Evolutionary conservation across 2,329 filamentous ascomycete genomes (phyloP), one percentile per base, ranked within the genome.

Genomic region (Pestalotiopsis sp.): DNA sequence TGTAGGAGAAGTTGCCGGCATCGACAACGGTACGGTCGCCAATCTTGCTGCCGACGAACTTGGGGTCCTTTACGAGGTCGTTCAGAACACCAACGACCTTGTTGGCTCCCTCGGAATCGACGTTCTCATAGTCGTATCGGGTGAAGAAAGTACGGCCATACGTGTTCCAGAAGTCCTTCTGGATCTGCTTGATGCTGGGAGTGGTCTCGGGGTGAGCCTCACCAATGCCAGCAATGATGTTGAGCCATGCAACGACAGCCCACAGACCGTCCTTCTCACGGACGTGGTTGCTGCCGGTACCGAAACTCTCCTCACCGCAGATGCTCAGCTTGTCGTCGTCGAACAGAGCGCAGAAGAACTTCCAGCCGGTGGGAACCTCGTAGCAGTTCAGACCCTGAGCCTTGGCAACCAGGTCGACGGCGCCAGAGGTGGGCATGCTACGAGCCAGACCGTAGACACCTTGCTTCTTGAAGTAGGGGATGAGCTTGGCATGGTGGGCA

Each of bases 81-180:
- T 91, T 88, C 77, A 99, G 87, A 77, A 94, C 91, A 68, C 89
- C 91, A 61, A 97, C 92, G 69, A 99, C 91, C 85, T 97, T 95
- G 84, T 92, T 93, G 72, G 96, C 96, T 56, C 93, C 95, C 9
- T 95, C 94, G 61, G 91, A 92, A 84, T 97, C 94, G 73, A 97
- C 94, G 75, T 97, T 90, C 84, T 99, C 96, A 84, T 97, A 99
- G 84, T 99, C 96, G 83, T 98, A 98, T 72, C 96, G 94, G 58
- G 96, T 99, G 89, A 99, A 99, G 87, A 98, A 99, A 39, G 95
- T 98, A 69, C 96, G 94, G 77, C 96, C 96, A 81, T 99, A 99
- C 68, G 90, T 93, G 77, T 89, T 89, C 96, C 96, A 99, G 89
- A 99, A 98, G 80, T 98, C 94, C 77, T 94, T 90, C 84, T 99